Percentiles rank a stretch among this genome's conserved stretches.
Evolutionary conservation across 805 yeast species (phyloP).

Genomic region (Kodamaea hsintzibuensis): DNA sequence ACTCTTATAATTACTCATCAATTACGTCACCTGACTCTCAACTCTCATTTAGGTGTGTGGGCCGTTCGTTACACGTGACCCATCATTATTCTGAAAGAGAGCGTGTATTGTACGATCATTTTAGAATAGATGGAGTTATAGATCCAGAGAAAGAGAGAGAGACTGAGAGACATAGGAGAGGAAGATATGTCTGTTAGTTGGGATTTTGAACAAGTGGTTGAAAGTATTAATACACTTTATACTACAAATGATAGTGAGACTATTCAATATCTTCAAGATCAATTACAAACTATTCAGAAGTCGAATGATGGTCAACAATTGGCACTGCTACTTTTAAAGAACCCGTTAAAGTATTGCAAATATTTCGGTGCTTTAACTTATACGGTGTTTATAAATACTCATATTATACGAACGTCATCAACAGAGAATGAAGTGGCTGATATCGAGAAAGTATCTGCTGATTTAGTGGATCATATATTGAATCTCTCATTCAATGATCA

Average conservation of each 20-base stretch:
- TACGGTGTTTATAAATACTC: conserved; percentile 56
- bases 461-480: conserved; percentile 8
- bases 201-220: conserved; percentile 18
- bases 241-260: conserved; percentile 37
- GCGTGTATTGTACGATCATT: too few relatives aligned
- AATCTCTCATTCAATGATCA: conserved; percentile 7
- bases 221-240: conserved; percentile 44
- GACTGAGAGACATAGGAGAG: background rate
- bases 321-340: conserved; percentile 53
- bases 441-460: conserved; percentile 5
- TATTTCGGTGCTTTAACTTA: conserved; percentile 84
- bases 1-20: too few relatives aligned
- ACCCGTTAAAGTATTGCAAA: conserved; percentile 48
- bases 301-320: conserved; percentile 55
- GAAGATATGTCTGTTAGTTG: conserved; percentile 2
- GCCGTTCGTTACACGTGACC: too few relatives aligned
- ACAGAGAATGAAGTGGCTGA: background rate
- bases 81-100: too few relatives aligned
- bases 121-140: too few relatives aligned
- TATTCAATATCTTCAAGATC: conserved; percentile 49
- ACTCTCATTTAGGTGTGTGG: too few relatives aligned
- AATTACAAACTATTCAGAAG: conserved; percentile 60
- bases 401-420: conserved; percentile 9
- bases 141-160: too few relatives aligned
- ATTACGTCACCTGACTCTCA: too few relatives aligned